Conservation (phyloP, 2,329 filamentous ascomycete species). For the Macrophomina pseudophaseolina region DNA sequence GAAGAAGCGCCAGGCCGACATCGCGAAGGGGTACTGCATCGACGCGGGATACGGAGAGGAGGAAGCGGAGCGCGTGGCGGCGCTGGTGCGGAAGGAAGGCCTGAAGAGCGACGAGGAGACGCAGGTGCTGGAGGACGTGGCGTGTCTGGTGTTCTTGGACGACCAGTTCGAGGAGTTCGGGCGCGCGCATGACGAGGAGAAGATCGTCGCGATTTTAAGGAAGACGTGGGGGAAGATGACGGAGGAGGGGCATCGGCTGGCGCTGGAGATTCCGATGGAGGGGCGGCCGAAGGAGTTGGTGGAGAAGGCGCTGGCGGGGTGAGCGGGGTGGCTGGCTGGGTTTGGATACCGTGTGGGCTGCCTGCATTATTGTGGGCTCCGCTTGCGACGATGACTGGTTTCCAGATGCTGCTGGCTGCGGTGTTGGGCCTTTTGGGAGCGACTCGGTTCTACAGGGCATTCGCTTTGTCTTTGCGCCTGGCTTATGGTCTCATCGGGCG, state of each 20-base stretch:
- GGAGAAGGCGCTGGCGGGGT: slow-evolving; percentile 17
- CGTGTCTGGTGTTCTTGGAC: slow-evolving; percentile 85
- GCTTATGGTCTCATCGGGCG: no score
- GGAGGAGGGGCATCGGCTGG: slow-evolving; percentile 40
- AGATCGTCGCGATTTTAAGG: slow-evolving; percentile 63
- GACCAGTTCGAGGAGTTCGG: slow-evolving; percentile 86
- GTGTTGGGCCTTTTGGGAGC: no score
- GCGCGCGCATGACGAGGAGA: slow-evolving; percentile 76
- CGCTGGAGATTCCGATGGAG: slow-evolving; percentile 41
- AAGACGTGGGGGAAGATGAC: slow-evolving; percentile 51
- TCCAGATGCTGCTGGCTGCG: no score
- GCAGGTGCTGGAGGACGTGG: slow-evolving; percentile 81
- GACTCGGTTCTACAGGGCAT: no score
- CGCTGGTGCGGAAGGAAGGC: slow-evolving; percentile 80
- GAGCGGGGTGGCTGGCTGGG: background rate
- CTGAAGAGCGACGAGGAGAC: slow-evolving; percentile 69
- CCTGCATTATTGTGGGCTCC: no score
- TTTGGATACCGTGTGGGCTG: background rate
- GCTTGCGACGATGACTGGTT: no score
- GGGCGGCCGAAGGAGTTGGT: slow-evolving; percentile 35
- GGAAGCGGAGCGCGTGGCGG: slow-evolving; percentile 67
- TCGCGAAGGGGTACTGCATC: slow-evolving; percentile 60
- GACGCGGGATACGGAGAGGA: slow-evolving; percentile 56
- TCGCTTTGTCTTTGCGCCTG: no score
- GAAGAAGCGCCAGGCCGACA: slow-evolving; percentile 72